Evolutionary conservation across 495 filamentous ascomycete species (phyloP).

Genomic region (Neurospora tetrasperma): DNA sequence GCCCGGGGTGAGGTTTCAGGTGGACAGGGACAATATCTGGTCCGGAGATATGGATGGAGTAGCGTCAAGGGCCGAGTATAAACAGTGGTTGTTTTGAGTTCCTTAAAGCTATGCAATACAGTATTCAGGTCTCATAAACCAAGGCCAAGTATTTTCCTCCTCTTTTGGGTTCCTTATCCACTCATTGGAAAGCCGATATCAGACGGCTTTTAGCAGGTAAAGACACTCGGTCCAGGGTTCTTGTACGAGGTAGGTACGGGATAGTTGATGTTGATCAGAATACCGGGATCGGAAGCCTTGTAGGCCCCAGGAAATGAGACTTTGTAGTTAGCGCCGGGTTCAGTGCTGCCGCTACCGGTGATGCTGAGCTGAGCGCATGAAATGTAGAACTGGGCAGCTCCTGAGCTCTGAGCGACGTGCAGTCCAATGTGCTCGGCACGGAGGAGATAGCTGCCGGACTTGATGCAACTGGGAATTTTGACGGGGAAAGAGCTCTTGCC

Average conservation of each 20-base stretch:
- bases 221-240: slow-evolving; percentile 34
- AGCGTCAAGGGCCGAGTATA: not conserved
- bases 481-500: slow-evolving; percentile 25
- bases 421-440: slow-evolving; percentile 49
- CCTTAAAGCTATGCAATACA: not conserved
- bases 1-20: not conserved
- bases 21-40: not conserved
- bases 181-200: slow-evolving; percentile 18
- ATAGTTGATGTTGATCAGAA: slow-evolving; percentile 36
- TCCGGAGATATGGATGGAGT: not conserved
- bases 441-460: slow-evolving; percentile 46
- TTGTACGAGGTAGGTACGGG: slow-evolving; percentile 32
- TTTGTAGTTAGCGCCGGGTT: slow-evolving; percentile 18
- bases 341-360: slow-evolving; percentile 30
- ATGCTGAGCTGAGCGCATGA: slow-evolving; percentile 31
- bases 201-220: slow-evolving; percentile 17
- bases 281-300: slow-evolving; percentile 29
- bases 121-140: not conserved
- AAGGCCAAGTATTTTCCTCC: not conserved
- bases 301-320: slow-evolving; percentile 35
- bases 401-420: slow-evolving; percentile 31
- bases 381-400: slow-evolving; percentile 44
- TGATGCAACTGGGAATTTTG: slow-evolving; percentile 38
- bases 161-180: not conserved
- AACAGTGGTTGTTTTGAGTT: not conserved